phyloP scores from a whole-genome alignment of 2,329 filamentous ascomycete genomes.

The Colletotrichum sp. region DNA sequence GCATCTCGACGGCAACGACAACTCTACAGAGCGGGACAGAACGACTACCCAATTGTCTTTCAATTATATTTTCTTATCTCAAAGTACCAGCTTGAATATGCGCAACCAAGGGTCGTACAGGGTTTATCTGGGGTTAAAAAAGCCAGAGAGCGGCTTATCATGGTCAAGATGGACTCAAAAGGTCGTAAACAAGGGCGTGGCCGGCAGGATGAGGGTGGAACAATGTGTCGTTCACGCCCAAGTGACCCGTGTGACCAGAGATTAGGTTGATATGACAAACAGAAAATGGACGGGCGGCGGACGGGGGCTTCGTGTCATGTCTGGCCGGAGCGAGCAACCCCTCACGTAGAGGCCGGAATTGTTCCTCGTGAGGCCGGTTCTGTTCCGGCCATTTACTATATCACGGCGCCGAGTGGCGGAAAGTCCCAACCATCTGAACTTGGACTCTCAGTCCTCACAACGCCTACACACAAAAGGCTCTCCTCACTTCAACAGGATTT shows the following conservation, averaged over 20 bases:
- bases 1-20: not conserved
- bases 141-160: constrained; percentile 1
- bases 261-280: constrained; percentile 23
- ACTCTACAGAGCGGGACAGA: not conserved
- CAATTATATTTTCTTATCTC: not conserved
- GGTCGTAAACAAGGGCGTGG: not conserved
- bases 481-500: not conserved
- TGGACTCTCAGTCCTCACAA: constrained; percentile 14
- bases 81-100: not conserved
- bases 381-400: constrained; percentile 54
- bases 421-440: constrained; percentile 5
- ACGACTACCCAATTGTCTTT: not conserved
- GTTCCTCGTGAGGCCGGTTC: not conserved
- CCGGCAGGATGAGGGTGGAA: not conserved
- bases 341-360: constrained; percentile 42
- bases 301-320: constrained; percentile 15
- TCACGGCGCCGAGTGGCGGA: constrained; percentile 36
- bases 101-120: not conserved
- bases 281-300: constrained; percentile 16
- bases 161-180: not conserved
- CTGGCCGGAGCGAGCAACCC: constrained; percentile 20
- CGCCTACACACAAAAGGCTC: constrained; percentile 6
- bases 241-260: constrained; percentile 15
- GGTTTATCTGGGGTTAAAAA: not conserved
- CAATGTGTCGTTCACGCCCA: not conserved